phyloP scores from a whole-genome alignment of 2,329 filamentous ascomycete genomes.

The Fusarium azukiicola region DNA sequence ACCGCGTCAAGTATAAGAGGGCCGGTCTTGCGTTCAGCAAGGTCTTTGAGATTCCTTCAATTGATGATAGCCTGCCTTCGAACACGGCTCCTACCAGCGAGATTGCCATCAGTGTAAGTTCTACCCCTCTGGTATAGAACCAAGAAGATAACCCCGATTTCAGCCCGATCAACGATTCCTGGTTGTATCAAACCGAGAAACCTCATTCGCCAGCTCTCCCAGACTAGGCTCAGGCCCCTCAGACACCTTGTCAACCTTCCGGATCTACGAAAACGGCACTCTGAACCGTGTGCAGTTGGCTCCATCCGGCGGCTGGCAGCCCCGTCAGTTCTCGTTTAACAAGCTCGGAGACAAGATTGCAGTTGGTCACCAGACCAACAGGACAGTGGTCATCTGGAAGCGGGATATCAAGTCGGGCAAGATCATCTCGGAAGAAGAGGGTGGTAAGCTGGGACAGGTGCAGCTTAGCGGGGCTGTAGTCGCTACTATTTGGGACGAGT shows the following conservation, averaged over 20 bases:
- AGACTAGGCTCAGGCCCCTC: slow-evolving; percentile 40
- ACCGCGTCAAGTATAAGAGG: slow-evolving; percentile 44
- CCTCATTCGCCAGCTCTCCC: slow-evolving; percentile 47
- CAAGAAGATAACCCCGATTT: not conserved
- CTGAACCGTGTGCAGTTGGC: slow-evolving; percentile 45
- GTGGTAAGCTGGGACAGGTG: slow-evolving; percentile 49
- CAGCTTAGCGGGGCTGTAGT: slow-evolving; percentile 43
- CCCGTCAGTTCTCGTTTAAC: slow-evolving; percentile 52
- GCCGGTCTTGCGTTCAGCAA: slow-evolving; percentile 45
- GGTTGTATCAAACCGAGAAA: slow-evolving; percentile 50
- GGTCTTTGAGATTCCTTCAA: slow-evolving; percentile 48
- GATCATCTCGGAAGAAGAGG: slow-evolving; percentile 45
- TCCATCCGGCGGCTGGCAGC: slow-evolving; percentile 48
- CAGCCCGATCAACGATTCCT: slow-evolving; percentile 50
- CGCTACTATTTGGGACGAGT: slow-evolving; percentile 50
- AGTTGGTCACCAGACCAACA: slow-evolving; percentile 51
- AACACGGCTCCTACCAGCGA: slow-evolving; percentile 50
- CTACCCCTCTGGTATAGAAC: rapidly evolving
- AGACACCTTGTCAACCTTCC: slow-evolving; percentile 49
- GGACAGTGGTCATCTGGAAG: slow-evolving; percentile 51
- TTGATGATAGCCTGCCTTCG: slow-evolving; percentile 41
- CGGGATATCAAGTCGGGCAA: slow-evolving; percentile 47
- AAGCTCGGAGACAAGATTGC: slow-evolving; percentile 51
- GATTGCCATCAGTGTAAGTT: slow-evolving; percentile 50
- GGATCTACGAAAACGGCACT: slow-evolving; percentile 45